A percentile compares a stretch with the other conserved stretches of the same genome.
phyloP scores from a whole-genome alignment of 495 filamentous ascomycete genomes.

The Trichocladium antarcticum region DNA sequence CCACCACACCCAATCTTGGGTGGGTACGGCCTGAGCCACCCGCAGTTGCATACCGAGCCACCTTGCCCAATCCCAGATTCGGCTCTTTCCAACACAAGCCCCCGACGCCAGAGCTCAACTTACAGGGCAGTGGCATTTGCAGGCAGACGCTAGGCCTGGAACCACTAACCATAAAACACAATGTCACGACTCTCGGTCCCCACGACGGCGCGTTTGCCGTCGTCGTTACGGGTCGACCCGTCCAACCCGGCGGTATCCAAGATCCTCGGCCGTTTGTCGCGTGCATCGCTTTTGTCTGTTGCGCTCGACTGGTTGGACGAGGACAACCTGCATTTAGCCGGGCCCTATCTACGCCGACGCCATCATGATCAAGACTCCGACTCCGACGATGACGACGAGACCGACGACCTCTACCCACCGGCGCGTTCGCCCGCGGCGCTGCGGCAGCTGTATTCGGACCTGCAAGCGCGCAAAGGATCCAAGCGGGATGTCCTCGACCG shows the following conservation, averaged over 20 bases:
- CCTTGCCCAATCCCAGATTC: no score
- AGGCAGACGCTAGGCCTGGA: not conserved
- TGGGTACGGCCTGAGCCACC: no score
- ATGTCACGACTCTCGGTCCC: slow-evolving; percentile 39
- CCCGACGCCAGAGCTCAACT: not conserved
- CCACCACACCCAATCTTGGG: no score
- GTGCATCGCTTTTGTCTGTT: slow-evolving; percentile 56
- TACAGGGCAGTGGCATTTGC: no score
- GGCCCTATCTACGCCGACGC: slow-evolving; percentile 38
- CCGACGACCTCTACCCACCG: slow-evolving; percentile 48
- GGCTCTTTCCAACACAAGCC: no score
- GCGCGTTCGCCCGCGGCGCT: slow-evolving; percentile 51
- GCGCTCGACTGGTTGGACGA: slow-evolving; percentile 64
- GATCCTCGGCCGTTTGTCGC: slow-evolving; percentile 55
- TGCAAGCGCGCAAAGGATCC: slow-evolving; percentile 49
- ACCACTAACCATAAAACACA: not conserved
- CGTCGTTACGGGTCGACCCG: slow-evolving; percentile 49
- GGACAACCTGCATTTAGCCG: slow-evolving; percentile 44
- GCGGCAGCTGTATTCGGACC: slow-evolving; percentile 47
- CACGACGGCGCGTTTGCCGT: slow-evolving; percentile 36
- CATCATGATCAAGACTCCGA: slow-evolving; percentile 29
- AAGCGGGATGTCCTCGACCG: slow-evolving; percentile 66
- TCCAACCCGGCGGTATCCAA: slow-evolving; percentile 52
- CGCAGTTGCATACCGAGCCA: no score
- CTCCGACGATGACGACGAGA: slow-evolving; percentile 37